Conservation (phyloP, 176 grass and related monocot species). For the Oryza coarctata region DNA sequence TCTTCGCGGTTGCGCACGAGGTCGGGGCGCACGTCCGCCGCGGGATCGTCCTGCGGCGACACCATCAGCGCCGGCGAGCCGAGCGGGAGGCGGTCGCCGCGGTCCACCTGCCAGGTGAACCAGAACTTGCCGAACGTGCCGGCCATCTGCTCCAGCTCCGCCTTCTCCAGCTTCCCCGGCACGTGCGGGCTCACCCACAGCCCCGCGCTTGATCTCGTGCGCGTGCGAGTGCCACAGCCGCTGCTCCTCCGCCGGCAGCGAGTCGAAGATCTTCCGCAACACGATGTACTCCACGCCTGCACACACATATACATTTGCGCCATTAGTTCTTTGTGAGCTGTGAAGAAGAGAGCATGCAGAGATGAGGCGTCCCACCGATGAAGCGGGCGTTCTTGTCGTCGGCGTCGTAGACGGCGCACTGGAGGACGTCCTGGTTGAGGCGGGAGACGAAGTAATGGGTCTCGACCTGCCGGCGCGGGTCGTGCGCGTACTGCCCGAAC, state of each 20-base stretch:
- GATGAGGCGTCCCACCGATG: slow-evolving; percentile 38
- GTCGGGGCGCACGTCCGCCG: slow-evolving; percentile 56
- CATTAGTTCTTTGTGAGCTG: background rate
- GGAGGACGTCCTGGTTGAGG: slow-evolving; percentile 82
- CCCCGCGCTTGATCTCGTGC: slow-evolving; percentile 72
- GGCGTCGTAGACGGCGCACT: slow-evolving; percentile 84
- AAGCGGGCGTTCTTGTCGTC: slow-evolving; percentile 48
- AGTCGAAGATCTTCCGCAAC: slow-evolving; percentile 49
- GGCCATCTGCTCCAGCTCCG: slow-evolving; percentile 55
- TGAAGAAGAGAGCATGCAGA: background rate
- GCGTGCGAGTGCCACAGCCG: slow-evolving; percentile 92
- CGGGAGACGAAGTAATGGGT: slow-evolving; percentile 68
- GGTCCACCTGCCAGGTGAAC: slow-evolving; percentile 94
- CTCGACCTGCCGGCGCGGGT: slow-evolving; percentile 72
- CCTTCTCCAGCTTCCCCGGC: slow-evolving; percentile 47
- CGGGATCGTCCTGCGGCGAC: slow-evolving; percentile 61
- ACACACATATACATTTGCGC: background rate
- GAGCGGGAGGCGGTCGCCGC: slow-evolving; percentile 69
- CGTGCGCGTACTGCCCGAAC: slow-evolving; percentile 73
- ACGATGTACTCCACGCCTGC: slow-evolving; percentile 86
- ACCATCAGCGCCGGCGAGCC: slow-evolving; percentile 73
- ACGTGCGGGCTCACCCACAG: slow-evolving; percentile 55
- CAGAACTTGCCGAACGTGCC: slow-evolving; percentile 84
- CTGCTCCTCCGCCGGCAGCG: slow-evolving; percentile 62
- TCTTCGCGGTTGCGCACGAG: slow-evolving; percentile 58